Evolutionary conservation across 148 eudicot species (phyloP), one percentile per base, ranked within the genome.

Genomic region (Rhododendron griersonianum): DNA sequence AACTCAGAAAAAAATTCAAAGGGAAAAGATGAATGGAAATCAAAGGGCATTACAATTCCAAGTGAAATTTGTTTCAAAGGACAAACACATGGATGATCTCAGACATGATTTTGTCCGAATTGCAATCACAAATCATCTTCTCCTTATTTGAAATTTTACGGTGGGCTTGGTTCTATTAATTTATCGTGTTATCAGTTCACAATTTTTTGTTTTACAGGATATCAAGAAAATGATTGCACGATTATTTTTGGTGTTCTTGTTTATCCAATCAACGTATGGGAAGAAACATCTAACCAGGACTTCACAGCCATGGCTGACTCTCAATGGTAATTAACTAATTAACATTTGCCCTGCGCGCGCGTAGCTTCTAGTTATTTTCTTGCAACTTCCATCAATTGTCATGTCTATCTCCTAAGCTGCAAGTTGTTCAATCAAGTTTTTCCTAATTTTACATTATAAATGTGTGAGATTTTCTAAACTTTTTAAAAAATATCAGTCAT

Each of bases 291-390:
- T 0, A 21, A 18, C 3, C 23, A 59, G 7, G 28, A 2, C 30
- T 23, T 41, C 84, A 61, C 63, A 48, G 15, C 57, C 57, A 84
- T 84, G 85, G 85, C 79, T 16, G 19, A 84, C 85, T 37, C 79
- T 84, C 28, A 71, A 11, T 30, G 85, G 85, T 84, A 69, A 41
- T 41, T 41, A 41, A 39, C 7, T 41, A 25, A 65, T 1, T 30
- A 30, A 30, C 23, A 9, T 28, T 28, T 78, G 65, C n/a, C 82
- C 7, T 50, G 37, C 44, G 44, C 44, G 44, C 30, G 30, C 30
- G 30, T 50, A 80, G 4, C 33, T 30, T 14, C 33, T 28, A 15
- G 33, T 47, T 48, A 48, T 48, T 48, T 13, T 25, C 35, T 7
- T 3, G 19, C 10, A 4, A 48, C 37, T 47, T 48, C 2, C 19